Evolutionary conservation across 1,284 basidiomycete species (phyloP).

Genomic region (Microbotryum silenes-acaulis): DNA sequence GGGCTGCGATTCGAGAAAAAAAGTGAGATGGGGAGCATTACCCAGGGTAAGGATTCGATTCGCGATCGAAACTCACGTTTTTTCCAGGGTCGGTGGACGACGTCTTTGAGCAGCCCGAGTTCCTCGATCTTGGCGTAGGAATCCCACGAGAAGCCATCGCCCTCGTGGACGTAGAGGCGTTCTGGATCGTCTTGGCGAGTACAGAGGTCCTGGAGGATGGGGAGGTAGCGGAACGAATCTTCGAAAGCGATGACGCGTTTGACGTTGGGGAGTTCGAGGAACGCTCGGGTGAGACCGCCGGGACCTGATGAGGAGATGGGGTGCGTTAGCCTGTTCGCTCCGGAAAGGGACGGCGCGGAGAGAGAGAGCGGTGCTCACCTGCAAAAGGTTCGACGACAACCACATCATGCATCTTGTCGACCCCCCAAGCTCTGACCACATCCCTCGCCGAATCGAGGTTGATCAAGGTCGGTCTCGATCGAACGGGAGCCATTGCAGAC

Average conservation of each 20-base stretch:
- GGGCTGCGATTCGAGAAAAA: conserved; percentile 4
- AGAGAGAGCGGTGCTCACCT: conserved; percentile 3
- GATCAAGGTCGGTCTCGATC: conserved; percentile 17
- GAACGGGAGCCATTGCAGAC: too few species aligned
- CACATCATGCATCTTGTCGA: conserved; percentile 27
- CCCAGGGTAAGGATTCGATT: not conserved
- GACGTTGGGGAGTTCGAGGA: conserved; percentile 30
- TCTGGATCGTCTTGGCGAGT: conserved; percentile 6
- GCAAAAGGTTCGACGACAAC: conserved; percentile 24
- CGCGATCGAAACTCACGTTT: not conserved
- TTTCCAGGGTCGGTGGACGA: conserved; percentile 14
- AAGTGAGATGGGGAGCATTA: not conserved
- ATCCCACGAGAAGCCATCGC: conserved; percentile 30
- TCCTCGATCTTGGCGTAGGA: conserved; percentile 14
- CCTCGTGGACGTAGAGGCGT: not conserved
- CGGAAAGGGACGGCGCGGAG: too few species aligned
- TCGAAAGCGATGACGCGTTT: conserved; percentile 26
- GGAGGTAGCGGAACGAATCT: conserved; percentile 20
- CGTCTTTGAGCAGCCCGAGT: conserved; percentile 2
- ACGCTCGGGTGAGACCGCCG: conserved; percentile 17
- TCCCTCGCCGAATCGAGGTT: conserved; percentile 24
- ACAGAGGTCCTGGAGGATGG: conserved; percentile 3
- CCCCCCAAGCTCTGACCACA: conserved; percentile 24
- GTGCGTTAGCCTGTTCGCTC: not conserved
- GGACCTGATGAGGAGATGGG: conserved; percentile 8